phyloP scores from a whole-genome alignment of 1,139 yeast species.

The Protomyces gravidus region DNA sequence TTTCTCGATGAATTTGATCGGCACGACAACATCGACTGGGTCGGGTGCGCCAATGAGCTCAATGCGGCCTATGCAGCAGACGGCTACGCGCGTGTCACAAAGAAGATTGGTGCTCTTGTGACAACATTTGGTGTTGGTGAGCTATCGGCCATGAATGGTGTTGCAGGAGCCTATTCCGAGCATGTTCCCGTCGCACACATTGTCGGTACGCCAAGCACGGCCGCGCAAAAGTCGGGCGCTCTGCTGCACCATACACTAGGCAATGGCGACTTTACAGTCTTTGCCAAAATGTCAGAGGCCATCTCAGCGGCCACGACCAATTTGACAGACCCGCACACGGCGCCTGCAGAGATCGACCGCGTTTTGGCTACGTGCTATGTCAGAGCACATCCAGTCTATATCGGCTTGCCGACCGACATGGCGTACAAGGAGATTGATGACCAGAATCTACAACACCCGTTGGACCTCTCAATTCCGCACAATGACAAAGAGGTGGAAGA shows the following conservation, averaged over 20 bases:
- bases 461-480: constrained; percentile 38
- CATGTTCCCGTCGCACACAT: constrained; percentile 73
- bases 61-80: constrained; percentile 75
- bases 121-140: constrained; percentile 53
- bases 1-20: constrained; percentile 25
- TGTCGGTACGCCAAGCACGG: constrained; percentile 67
- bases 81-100: constrained; percentile 61
- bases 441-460: constrained; percentile 39
- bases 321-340: constrained; percentile 49
- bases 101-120: constrained; percentile 29
- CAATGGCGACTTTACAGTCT: constrained; percentile 59
- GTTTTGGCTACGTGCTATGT: constrained; percentile 56
- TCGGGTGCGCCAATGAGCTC: constrained; percentile 60
- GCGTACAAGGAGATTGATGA: constrained; percentile 51
- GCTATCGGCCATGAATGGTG: constrained; percentile 67
- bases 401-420: constrained; percentile 57
- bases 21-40: constrained; percentile 48
- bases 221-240: constrained; percentile 43
- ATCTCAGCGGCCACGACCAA: constrained; percentile 59
- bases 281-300: constrained; percentile 57
- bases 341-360: constrained; percentile 58
- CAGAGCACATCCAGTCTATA: constrained; percentile 70
- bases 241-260: constrained; percentile 62
- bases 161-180: constrained; percentile 78
- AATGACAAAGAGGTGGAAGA: constrained; percentile 42